Percentiles rank a stretch among this genome's conserved stretches.
phyloP scores from a whole-genome alignment of 306 rosid species.

The Citrullus amarus region DNA sequence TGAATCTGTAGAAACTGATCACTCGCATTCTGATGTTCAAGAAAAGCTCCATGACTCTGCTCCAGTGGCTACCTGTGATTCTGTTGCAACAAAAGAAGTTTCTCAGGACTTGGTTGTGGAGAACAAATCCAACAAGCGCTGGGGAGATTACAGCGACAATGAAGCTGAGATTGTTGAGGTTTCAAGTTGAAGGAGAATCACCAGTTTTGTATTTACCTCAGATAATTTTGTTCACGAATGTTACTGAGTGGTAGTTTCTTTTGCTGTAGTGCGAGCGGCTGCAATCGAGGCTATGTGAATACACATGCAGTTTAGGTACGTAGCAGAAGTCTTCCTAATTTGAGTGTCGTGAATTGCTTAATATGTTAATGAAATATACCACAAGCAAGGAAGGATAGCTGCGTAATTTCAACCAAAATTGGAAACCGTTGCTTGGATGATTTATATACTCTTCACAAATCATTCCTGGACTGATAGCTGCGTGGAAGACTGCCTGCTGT shows the following conservation, averaged over 20 bases:
- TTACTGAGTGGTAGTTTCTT: neutral
- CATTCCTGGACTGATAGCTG: neutral
- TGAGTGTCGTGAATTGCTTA: slow-evolving; percentile 14
- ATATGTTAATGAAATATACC: slow-evolving; percentile 24
- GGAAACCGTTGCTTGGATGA: neutral
- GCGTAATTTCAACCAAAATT: slow-evolving; percentile 3
- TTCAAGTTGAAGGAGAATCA: slow-evolving; percentile 34
- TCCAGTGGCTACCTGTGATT: slow-evolving; percentile 17
- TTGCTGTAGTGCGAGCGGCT: neutral
- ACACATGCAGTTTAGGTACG: slow-evolving; percentile 15
- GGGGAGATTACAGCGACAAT: slow-evolving; percentile 91
- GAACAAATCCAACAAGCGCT: slow-evolving; percentile 48
- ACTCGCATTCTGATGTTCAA: slow-evolving; percentile 21
- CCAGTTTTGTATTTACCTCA: neutral
- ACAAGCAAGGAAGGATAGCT: slow-evolving; percentile 14
- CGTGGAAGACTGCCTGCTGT: neutral
- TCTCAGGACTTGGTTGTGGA: slow-evolving; percentile 22
- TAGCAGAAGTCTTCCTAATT: neutral
- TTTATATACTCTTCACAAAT: slow-evolving; percentile 4
- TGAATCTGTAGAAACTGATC: slow-evolving; percentile 22
- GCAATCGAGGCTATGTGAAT: slow-evolving; percentile 24
- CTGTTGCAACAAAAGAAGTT: slow-evolving; percentile 21
- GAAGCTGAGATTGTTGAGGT: slow-evolving; percentile 61
- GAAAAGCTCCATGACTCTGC: slow-evolving; percentile 29
- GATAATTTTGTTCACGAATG: slow-evolving; percentile 5